Base-by-base conservation (phyloP, 768 basidiomycete genomes). In the Collybia sp. region DNA sequence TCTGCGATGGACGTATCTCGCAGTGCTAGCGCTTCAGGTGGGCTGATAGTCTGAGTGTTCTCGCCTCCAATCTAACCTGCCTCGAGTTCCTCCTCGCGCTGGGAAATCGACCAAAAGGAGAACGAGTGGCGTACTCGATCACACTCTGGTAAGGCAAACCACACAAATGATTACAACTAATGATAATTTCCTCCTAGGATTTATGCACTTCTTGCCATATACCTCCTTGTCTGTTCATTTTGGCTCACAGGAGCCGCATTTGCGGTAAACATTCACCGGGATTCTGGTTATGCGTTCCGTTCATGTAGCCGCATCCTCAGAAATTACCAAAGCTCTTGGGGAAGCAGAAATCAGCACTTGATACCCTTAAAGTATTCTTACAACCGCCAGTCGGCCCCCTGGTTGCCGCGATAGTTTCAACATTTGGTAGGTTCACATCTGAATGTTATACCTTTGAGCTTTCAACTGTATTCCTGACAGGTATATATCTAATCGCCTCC, bases 81-180 rank as follows among this genome's bases (percentile, higher is more conserved):
- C 25, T 8, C 8, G 3, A 25, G 25, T 94, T 94, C 69, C 71
- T 96, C 43, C 77, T 95, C 32, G 73, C 90, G 1, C 69, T 97
- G 45, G 95, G 94, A 0, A 97, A 97, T 61, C 70, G 95, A 10
- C 94, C 94, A 3, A 90, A 94, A 54, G 94, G 94, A 30, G 79
- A 83, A 2, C 93, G 90, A 62, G 82, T 83, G 79, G 82, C 80
- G 5, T 99, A 96, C 62, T 92, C 90, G 2, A 82, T 99, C 52
- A 98, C 95, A 30, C 63, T 93, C n/a, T 98, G 43, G 86, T 91
- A 42, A 4, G 25, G 25, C 3, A 25, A n/a, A n/a, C 35, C 10
- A 37, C 10, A 6, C 35, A 3, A 13, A 37, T 37, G 17, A 37
- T 10, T 37, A 10, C 35, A 10, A 10, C 13, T 3, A 10, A 18